Base-by-base conservation (phyloP, 108 stramenopile genomes). In the Cyclotella distinguenda region DNA sequence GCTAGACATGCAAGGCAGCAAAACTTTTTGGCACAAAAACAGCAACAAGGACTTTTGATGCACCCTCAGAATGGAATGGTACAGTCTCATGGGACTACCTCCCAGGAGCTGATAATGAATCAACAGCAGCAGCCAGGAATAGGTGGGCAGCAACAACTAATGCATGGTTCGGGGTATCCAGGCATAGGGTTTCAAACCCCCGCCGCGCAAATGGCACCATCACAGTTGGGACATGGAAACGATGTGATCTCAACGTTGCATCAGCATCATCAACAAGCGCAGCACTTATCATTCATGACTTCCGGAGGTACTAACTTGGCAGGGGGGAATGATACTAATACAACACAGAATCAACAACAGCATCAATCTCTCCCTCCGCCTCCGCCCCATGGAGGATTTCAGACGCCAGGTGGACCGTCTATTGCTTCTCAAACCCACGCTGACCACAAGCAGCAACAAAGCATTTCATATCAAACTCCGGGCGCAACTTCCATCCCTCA, bases 1-100 rank as follows among this genome's bases (percentile, higher is more conserved):
- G 89, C 89, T 21, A 64, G 87, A 38, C 68, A 74, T n/a, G 89
- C 86, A 6, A 79, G 84, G 51, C 84, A 83, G 60, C 84, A 89
- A 65, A 84, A 86, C 28, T 78, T 82, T 39, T 83, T 82, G 71
- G 62, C 68, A 33, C 74, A 75, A 31, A 70, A 74, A 57, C 63
- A 68, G 52, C 78, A 73, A 51, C 79, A 69, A 53, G 58, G 48
- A 6, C 40, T 58, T 19, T 48, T 69, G 48, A 52, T 66, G 48
- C 79, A 64, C 13, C 44, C 51, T 22, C 75, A 69, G 42, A 16
- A 49, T 47, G 34, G 33, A 13, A 27, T 62, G 18, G 46, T 68
- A 39, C 54, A 26, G 33, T 68, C 60, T n/a, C 67, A 62, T 52
- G 62, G 42, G 47, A 64, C 57, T 11, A 68, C 60, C 19, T 40